phyloP scores from a whole-genome alignment of 495 filamentous ascomycete genomes.

The Aspergillus sclerotiicarbonarius region DNA sequence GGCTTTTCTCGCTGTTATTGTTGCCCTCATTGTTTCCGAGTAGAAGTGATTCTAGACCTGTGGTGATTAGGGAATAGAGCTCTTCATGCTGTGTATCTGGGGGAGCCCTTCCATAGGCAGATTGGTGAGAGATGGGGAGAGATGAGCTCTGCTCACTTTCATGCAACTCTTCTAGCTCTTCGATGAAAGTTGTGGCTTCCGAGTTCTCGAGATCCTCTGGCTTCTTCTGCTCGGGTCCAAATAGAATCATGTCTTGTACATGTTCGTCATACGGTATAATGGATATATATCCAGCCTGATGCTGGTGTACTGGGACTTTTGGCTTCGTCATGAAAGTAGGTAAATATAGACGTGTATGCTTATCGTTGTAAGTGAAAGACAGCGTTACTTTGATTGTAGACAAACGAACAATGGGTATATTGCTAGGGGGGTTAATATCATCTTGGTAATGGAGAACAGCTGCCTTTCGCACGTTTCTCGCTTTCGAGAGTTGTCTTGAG shows the following conservation, averaged over 20 bases:
- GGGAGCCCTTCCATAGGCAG: not conserved
- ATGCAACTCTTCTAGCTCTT: not conserved
- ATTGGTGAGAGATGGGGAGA: not conserved
- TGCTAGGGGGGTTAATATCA: conserved; percentile 20
- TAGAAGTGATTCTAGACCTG: not conserved
- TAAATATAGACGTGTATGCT: not conserved
- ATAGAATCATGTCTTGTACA: not conserved
- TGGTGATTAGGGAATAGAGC: not conserved
- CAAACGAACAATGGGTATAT: conserved; percentile 19
- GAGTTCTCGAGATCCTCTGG: not conserved
- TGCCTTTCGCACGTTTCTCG: conserved; percentile 17
- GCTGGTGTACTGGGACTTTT: not conserved
- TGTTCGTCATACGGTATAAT: not conserved
- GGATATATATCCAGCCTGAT: not conserved
- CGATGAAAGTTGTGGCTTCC: not conserved
- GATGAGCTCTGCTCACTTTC: not conserved
- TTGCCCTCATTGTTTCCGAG: not conserved
- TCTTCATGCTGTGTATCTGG: not conserved
- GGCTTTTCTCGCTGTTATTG: not conserved
- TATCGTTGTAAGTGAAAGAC: conserved; percentile 16
- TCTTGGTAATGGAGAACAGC: conserved; percentile 15
- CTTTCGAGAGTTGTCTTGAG: not conserved
- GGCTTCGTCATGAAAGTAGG: not conserved
- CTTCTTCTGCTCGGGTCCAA: not conserved
- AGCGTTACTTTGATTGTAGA: conserved; percentile 21